Evolutionary conservation across 768 basidiomycete species (phyloP).

Genomic region (Russula foetens): DNA sequence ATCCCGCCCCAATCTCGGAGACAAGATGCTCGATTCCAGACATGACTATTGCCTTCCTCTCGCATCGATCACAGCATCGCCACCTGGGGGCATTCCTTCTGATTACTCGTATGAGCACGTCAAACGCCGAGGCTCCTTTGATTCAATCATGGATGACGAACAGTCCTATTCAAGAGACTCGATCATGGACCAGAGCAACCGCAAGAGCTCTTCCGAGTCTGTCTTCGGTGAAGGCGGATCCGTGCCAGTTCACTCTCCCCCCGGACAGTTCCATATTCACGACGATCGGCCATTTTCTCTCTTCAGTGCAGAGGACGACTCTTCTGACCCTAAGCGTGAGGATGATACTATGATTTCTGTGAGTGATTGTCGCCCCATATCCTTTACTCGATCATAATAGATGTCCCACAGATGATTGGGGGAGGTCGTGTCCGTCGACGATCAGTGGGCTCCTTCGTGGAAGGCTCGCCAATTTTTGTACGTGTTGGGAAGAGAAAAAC

Average conservation of each 20-base stretch:
- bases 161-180: constrained; percentile 26
- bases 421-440: constrained; percentile 65
- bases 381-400: background rate
- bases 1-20: constrained; percentile 67
- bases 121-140: constrained; percentile 39
- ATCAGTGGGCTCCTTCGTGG: constrained; percentile 57
- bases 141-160: constrained; percentile 59
- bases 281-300: constrained; percentile 62
- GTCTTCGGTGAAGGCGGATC: constrained; percentile 49
- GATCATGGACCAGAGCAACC: constrained; percentile 47
- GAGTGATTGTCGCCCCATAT: constrained; percentile 23
- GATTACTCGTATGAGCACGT: constrained; percentile 23
- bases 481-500: constrained; percentile 55
- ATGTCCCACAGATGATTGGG: constrained; percentile 56
- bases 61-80: constrained; percentile 58
- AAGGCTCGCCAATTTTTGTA: constrained; percentile 56
- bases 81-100: constrained; percentile 36
- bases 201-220: constrained; percentile 47
- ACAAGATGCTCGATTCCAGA: constrained; percentile 77
- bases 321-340: constrained; percentile 47
- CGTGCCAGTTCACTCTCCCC: constrained; percentile 21
- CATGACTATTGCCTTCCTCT: constrained; percentile 47
- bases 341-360: constrained; percentile 82
- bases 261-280: constrained; percentile 34
- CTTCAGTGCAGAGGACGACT: constrained; percentile 38